A percentile compares a stretch with the other conserved stretches of the same genome.
phyloP scores from a whole-genome alignment of 345 rosid species.

The Citrus medica region DNA sequence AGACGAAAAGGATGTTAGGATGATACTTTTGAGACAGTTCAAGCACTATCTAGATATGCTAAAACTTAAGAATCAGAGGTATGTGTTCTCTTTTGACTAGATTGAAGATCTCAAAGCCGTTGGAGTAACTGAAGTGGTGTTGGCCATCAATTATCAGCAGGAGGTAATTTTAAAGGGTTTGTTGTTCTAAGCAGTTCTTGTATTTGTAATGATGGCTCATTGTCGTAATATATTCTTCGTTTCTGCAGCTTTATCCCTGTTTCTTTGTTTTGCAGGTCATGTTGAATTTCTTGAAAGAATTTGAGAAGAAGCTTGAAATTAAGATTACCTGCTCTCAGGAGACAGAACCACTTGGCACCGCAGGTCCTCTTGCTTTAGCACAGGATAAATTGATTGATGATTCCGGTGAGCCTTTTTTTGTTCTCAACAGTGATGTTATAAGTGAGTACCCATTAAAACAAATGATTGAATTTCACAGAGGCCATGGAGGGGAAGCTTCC shows the following conservation, averaged over 20 bases:
- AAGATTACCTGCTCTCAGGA: constrained; percentile 79
- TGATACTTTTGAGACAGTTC: not conserved
- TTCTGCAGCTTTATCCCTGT: not conserved
- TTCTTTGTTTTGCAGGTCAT: constrained; percentile 42
- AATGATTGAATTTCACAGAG: constrained; percentile 66
- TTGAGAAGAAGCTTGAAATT: constrained; percentile 69
- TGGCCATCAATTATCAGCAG: constrained; percentile 85
- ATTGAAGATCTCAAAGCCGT: constrained; percentile 72
- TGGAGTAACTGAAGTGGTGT: constrained; percentile 76
- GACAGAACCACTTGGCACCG: constrained; percentile 86
- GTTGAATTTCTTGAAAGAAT: constrained; percentile 70
- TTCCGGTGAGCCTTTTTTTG: constrained; percentile 72
- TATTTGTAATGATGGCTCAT: not conserved
- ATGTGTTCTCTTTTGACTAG: constrained; percentile 24
- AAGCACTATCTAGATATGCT: not conserved
- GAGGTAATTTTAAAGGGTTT: constrained; percentile 34
- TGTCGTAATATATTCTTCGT: not conserved
- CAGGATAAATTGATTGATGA: constrained; percentile 61
- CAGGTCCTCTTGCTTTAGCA: constrained; percentile 81
- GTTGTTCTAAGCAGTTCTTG: not conserved
- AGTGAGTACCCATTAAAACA: constrained; percentile 69
- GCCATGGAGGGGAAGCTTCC: constrained; percentile 79
- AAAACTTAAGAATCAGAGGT: not conserved
- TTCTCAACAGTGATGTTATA: constrained; percentile 83
- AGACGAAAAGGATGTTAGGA: not conserved